A percentile compares a stretch with the other conserved stretches of the same genome.
Evolutionary conservation across 106 monocot species (phyloP).

Genomic region (Acorus gramineus): DNA sequence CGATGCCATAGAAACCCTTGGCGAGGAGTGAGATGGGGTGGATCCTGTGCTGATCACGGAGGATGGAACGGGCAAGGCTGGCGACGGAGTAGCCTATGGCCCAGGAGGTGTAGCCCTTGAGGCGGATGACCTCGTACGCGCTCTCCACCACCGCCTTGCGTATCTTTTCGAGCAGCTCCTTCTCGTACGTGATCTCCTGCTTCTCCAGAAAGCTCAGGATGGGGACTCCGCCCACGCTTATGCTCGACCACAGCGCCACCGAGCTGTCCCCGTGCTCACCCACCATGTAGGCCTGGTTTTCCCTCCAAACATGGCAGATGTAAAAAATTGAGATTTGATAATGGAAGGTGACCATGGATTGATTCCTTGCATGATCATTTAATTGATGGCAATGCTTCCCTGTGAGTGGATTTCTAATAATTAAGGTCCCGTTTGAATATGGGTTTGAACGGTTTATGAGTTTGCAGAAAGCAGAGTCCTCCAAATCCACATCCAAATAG

Average conservation of each 20-base stretch:
- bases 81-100: slow-evolving; percentile 84
- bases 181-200: slow-evolving; percentile 24
- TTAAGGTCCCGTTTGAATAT: too few relatives aligned
- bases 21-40: slow-evolving; percentile 76
- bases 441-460: too few relatives aligned
- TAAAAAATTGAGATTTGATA: too few relatives aligned
- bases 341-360: too few relatives aligned
- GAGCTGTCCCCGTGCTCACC: slow-evolving; percentile 96
- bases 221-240: slow-evolving; percentile 70
- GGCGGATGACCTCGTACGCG: slow-evolving; percentile 76
- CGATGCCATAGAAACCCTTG: slow-evolving; percentile 54
- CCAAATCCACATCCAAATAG: too few relatives aligned
- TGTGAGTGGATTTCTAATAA: too few relatives aligned
- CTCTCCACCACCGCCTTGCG: slow-evolving; percentile 60
- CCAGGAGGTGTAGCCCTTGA: slow-evolving; percentile 93
- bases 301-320: too few relatives aligned
- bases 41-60: slow-evolving; percentile 69
- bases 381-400: too few relatives aligned
- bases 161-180: slow-evolving; percentile 49
- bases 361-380: too few relatives aligned
- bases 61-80: slow-evolving; percentile 50
- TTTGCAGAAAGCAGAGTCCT: too few relatives aligned
- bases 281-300: slow-evolving; percentile 71
- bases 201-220: slow-evolving; percentile 38
- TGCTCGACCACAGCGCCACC: slow-evolving; percentile 91